Percentiles rank a stretch among this genome's conserved stretches.
phyloP scores from a whole-genome alignment of 1,284 basidiomycete species.

The Phenoliferia sp. region DNA sequence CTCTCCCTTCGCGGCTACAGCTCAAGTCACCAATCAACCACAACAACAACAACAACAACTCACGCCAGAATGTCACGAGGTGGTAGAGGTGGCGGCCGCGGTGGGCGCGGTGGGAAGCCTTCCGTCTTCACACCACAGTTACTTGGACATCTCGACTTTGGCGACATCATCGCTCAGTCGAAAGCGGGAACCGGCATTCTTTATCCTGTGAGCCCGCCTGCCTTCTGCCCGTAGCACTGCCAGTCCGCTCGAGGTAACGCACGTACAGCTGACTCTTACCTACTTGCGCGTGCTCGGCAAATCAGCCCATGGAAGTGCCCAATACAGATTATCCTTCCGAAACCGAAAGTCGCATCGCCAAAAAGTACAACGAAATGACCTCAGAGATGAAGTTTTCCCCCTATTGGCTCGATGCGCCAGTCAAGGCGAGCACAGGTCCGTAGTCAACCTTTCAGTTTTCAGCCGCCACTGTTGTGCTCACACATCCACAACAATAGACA shows the following conservation, averaged over 20 bases:
- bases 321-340: slow-evolving; percentile 22
- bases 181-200: slow-evolving; percentile 23
- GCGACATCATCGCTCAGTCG: slow-evolving; percentile 26
- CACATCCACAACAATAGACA: slow-evolving; percentile 7
- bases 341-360: slow-evolving; percentile 18
- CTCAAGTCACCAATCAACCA: background rate
- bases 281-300: background rate
- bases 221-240: too few species aligned
- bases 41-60: background rate
- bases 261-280: background rate
- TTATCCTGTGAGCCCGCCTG: slow-evolving; percentile 23
- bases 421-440: slow-evolving; percentile 20
- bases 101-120: slow-evolving; percentile 7
- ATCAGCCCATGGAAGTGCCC: slow-evolving; percentile 21
- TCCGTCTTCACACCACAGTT: slow-evolving; percentile 18
- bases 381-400: slow-evolving; percentile 23
- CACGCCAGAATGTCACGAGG: background rate
- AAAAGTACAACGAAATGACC: slow-evolving; percentile 20
- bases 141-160: slow-evolving; percentile 24
- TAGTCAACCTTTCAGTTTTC: background rate
- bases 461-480: background rate
- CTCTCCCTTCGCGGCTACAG: too few species aligned
- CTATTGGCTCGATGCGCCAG: slow-evolving; percentile 25
- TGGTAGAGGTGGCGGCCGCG: slow-evolving; percentile 20
- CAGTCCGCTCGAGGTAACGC: too few species aligned